Conservation (phyloP, 768 basidiomycete genomes). For the Leccinum longicurvipes region DNA sequence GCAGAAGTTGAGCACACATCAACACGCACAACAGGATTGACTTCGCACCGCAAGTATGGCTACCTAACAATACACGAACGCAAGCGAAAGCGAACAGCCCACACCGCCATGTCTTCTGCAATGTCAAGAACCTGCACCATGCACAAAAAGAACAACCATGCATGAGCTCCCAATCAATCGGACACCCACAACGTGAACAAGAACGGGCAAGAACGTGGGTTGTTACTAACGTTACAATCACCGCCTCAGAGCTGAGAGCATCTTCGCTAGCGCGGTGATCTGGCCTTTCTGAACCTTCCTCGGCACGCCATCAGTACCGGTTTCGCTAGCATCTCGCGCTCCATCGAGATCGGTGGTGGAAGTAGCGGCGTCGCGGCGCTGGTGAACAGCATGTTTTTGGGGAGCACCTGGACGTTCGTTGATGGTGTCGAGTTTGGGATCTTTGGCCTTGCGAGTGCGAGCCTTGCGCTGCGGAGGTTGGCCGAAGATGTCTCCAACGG, state of each 20-base stretch:
- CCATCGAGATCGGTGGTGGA: slow-evolving; percentile 70
- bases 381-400: slow-evolving; percentile 45
- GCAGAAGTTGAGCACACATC: slow-evolving; percentile 21
- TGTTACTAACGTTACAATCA: slow-evolving; percentile 36
- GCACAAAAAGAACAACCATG: slow-evolving; percentile 9
- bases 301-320: slow-evolving; percentile 40
- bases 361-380: slow-evolving; percentile 61
- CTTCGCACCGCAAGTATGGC: slow-evolving; percentile 42
- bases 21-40: slow-evolving; percentile 21
- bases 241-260: slow-evolving; percentile 78
- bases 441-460: slow-evolving; percentile 66
- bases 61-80: slow-evolving; percentile 55
- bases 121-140: slow-evolving; percentile 32
- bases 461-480: slow-evolving; percentile 55
- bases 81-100: slow-evolving; percentile 33
- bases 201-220: neutral
- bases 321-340: slow-evolving; percentile 20
- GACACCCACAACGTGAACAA: neutral
- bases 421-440: slow-evolving; percentile 69
- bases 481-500: slow-evolving; percentile 61
- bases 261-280: slow-evolving; percentile 88
- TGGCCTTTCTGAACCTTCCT: slow-evolving; percentile 88
- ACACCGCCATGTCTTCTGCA: slow-evolving; percentile 22
- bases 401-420: slow-evolving; percentile 56
- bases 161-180: slow-evolving; percentile 21